Evolutionary conservation across 208 protist species (phyloP).

Genomic region (Porcisia hertigi): DNA sequence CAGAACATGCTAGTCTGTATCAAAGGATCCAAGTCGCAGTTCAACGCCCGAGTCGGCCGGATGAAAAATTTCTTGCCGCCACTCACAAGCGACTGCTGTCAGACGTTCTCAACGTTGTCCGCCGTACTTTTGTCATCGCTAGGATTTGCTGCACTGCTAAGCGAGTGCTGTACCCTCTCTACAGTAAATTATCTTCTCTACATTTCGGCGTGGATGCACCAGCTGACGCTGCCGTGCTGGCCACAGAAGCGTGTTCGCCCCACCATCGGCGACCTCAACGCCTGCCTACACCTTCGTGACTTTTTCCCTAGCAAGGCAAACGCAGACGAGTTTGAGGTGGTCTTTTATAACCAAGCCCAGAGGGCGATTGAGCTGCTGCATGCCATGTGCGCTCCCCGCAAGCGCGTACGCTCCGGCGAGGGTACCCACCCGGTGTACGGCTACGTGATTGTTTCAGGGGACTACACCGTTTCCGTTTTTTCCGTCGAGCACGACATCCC

Average conservation of each 20-base stretch:
- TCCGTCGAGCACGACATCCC: constrained; percentile 60
- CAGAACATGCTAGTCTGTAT: constrained; percentile 58
- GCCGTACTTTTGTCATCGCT: constrained; percentile 79
- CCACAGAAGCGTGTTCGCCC: constrained; percentile 67
- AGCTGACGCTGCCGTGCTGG: constrained; percentile 74
- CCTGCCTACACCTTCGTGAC: constrained; percentile 62
- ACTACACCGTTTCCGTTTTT: constrained; percentile 89
- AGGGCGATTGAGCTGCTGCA: constrained; percentile 53
- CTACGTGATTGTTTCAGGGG: constrained; percentile 88
- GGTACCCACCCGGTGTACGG: constrained; percentile 54
- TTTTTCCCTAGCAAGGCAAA: constrained; percentile 74
- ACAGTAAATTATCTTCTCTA: constrained; percentile 89
- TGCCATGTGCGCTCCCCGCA: constrained; percentile 46
- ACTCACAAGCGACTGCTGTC: constrained; percentile 82
- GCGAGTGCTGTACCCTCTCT: constrained; percentile 60
- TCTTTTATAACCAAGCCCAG: constrained; percentile 81
- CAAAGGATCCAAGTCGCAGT: constrained; percentile 81
- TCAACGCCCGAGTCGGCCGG: constrained; percentile 58
- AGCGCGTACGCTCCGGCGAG: constrained; percentile 14
- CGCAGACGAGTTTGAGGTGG: constrained; percentile 74
- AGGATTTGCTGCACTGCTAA: constrained; percentile 62
- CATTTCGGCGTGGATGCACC: constrained; percentile 88
- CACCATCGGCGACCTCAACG: constrained; percentile 82
- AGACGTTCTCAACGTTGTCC: constrained; percentile 83
- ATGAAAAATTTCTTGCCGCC: constrained; percentile 65